A percentile compares a stretch with the other conserved stretches of the same genome.
These are phyloP conservation scores for Talaromyces sp. DNA, from an alignment of 2,329 filamentous ascomycete species.

Conservation along the genomic window DNA sequence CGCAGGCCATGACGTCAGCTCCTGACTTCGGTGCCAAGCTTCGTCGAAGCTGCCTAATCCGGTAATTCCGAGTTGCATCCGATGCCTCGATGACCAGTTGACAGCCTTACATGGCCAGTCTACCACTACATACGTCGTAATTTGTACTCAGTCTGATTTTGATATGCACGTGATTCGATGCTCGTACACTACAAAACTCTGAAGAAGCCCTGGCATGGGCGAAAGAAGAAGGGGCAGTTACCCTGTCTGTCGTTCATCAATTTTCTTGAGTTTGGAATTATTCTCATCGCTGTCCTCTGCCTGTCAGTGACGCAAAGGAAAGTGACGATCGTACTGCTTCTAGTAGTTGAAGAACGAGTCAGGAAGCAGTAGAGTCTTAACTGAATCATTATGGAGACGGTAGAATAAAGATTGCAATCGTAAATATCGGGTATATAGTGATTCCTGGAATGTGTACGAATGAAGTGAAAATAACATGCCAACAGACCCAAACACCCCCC, in stretches of 20 bases:
- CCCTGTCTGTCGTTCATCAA: no score
- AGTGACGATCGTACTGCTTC: background rate
- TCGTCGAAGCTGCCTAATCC: background rate
- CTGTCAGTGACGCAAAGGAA: background rate
- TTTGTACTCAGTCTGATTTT: no score
- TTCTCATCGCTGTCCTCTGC: no score
- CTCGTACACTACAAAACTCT: no score
- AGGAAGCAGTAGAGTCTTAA: background rate
- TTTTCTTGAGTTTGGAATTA: no score
- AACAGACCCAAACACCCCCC: background rate
- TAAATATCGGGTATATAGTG: constrained; percentile 5
- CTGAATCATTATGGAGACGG: no score
- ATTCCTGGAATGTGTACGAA: background rate
- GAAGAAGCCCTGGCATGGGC: no score
- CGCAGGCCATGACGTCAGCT: background rate
- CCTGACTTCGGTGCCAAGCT: background rate
- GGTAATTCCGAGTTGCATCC: background rate
- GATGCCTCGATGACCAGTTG: background rate
- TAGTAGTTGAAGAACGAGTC: background rate
- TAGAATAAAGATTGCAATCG: background rate
- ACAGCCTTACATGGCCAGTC: no score
- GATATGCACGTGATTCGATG: no score
- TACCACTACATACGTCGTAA: no score
- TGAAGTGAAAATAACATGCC: background rate
- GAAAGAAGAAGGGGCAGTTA: no score